A percentile compares a stretch with the other conserved stretches of the same genome.
These are phyloP conservation scores for Linnemannia exigua DNA, from an alignment of 192 early-diverging fungal species.

Conservation along the genomic window DNA sequence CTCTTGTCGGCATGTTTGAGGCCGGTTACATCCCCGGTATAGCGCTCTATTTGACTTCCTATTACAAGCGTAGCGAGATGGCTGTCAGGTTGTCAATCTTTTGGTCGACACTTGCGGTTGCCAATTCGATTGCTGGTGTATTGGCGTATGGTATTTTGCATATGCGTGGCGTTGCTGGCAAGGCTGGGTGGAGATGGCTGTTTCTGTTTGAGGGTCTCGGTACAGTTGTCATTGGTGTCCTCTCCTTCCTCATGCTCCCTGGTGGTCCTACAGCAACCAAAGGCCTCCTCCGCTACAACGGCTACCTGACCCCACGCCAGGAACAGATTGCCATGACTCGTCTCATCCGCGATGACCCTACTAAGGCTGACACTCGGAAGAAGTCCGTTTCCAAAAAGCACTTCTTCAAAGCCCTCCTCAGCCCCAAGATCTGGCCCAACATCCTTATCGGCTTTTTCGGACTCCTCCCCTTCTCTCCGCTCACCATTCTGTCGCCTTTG, in stretches of 20 bases:
- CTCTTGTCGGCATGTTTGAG: slow-evolving; percentile 67
- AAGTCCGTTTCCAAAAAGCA: slow-evolving; percentile 39
- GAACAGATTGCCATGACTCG: slow-evolving; percentile 70
- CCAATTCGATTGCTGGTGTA: slow-evolving; percentile 67
- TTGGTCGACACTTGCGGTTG: slow-evolving; percentile 66
- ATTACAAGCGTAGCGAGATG: slow-evolving; percentile 64
- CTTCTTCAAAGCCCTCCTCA: slow-evolving; percentile 37
- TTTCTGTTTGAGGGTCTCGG: slow-evolving; percentile 72
- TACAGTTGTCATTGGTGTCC: slow-evolving; percentile 64
- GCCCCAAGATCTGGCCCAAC: slow-evolving; percentile 54
- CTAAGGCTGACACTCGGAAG: slow-evolving; percentile 62
- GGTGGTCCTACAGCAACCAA: slow-evolving; percentile 55
- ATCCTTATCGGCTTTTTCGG: slow-evolving; percentile 59
- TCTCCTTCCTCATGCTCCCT: slow-evolving; percentile 69
- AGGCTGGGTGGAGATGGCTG: slow-evolving; percentile 77
- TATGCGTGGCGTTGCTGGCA: slow-evolving; percentile 64
- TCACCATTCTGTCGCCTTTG: slow-evolving; percentile 53
- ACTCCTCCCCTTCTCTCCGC: slow-evolving; percentile 38
- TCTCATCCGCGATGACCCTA: slow-evolving; percentile 71
- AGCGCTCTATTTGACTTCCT: slow-evolving; percentile 62
- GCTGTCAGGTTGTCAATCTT: slow-evolving; percentile 64
- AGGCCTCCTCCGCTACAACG: slow-evolving; percentile 36
- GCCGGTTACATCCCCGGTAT: slow-evolving; percentile 65
- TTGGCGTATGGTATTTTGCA: slow-evolving; percentile 71
- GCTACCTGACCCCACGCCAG: slow-evolving; percentile 66